Evolutionary conservation across 176 grass and related monocot species (phyloP), one percentile per base, ranked within the genome.

Genomic region (Avena eriantha): DNA sequence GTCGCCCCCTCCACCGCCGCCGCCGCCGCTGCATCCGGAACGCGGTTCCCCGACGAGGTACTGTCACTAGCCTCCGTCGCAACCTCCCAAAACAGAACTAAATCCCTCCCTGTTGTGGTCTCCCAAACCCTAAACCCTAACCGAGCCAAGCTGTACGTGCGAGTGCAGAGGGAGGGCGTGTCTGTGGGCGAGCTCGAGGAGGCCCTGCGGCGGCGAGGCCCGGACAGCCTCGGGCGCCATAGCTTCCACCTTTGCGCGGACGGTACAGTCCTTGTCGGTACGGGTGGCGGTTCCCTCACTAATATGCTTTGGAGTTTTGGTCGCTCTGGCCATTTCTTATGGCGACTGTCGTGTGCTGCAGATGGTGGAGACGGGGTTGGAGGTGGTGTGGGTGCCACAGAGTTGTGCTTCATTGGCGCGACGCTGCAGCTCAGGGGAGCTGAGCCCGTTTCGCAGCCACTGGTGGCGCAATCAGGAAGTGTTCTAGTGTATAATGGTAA

Each of bases 401-500:
- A 96, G 81, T 33, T 95, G 76, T 76, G 87, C 66, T 90, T 98
- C 84, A 54, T 98, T 5, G 93, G 92, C 4, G 90, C 96, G 4
- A 93, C 87, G 21, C 88, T 96, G 77, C 96, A 98, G 68, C 92
- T 98, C 77, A 91, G 93, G 85, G 90, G 96, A 76, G 58, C 80
- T 82, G 87, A 81, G 80, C 65, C 80, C 8, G 74, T 96, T 84
- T 86, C 51, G 15, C 96, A 96, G 88, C 96, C 96, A 0, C 48
- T 91, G 26, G 75, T 90, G 21, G 78, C 83, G 56, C 54, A 77
- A 51, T 90, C 76, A 45, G 90, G 94, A 85, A 98, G 77, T 81
- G 84, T 98, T 87, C 85, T 98, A 74, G 82, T 96, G 65, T 98
- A 92, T 71, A 98, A 98, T 84, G 96, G 96, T 98, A 92, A 82